phyloP scores from a whole-genome alignment of 805 yeast genomes.

The Candida oleophila region DNA sequence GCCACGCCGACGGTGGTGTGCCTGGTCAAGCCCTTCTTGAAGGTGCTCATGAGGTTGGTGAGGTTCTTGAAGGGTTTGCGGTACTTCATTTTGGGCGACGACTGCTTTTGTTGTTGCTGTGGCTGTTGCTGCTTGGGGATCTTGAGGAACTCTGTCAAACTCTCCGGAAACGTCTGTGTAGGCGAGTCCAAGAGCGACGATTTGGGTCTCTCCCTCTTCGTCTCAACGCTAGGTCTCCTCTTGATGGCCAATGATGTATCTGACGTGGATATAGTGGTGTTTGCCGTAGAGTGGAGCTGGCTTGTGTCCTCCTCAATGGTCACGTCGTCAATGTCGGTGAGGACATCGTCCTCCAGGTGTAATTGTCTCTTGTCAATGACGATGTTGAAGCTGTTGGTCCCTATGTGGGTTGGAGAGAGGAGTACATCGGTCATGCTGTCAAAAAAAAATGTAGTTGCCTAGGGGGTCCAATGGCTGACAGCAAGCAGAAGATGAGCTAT shows the following conservation, averaged over 20 bases:
- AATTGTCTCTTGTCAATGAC: background rate
- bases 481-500: too few species aligned
- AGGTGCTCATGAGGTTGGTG: conserved; percentile 19
- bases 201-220: conserved; percentile 7
- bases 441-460: too few species aligned
- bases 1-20: conserved; percentile 3
- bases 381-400: background rate
- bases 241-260: background rate
- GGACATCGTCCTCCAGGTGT: conserved; percentile 5
- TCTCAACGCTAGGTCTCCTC: conserved; percentile 1
- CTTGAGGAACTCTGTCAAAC: conserved; percentile 2
- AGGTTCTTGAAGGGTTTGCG: conserved; percentile 26
- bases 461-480: too few species aligned
- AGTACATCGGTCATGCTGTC: background rate
- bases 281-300: background rate
- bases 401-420: conserved; percentile 4
- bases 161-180: conserved; percentile 4
- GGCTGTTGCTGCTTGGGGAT: background rate
- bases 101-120: background rate
- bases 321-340: conserved; percentile 3
- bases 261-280: conserved; percentile 3
- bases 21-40: conserved; percentile 4
- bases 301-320: conserved; percentile 3
- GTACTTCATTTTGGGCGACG: conserved; percentile 19
- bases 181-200: conserved; percentile 3